Percentiles rank a stretch among this genome's conserved stretches.
Conservation (phyloP, 257 asterid species). For the Solanum lignicaule region DNA sequence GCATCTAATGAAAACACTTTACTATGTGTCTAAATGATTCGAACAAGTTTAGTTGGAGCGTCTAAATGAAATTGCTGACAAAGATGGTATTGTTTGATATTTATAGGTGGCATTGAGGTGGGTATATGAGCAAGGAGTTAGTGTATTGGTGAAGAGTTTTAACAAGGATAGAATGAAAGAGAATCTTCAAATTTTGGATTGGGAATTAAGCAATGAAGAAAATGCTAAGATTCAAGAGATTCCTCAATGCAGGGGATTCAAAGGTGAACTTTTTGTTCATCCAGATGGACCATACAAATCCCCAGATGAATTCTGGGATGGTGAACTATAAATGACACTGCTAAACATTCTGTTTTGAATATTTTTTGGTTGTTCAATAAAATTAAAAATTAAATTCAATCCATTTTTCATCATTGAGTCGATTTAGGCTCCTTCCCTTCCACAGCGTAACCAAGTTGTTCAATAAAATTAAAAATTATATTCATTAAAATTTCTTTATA, state of each 20-base stretch:
- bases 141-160: constrained; percentile 18
- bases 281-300: constrained; percentile 36
- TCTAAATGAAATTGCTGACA: no score
- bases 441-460: neutral
- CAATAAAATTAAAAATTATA: no score
- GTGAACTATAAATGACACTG: constrained; percentile 13
- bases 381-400: no score
- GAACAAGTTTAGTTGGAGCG: no score
- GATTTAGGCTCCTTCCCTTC: neutral
- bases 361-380: neutral
- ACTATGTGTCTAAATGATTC: no score
- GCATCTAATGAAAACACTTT: no score
- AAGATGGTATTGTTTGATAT: neutral
- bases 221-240: constrained; percentile 20
- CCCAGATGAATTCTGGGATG: constrained; percentile 41
- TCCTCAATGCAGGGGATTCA: constrained; percentile 19
- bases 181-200: constrained; percentile 15
- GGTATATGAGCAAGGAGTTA: constrained; percentile 19
- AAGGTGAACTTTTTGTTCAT: constrained; percentile 5
- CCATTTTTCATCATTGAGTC: neutral
- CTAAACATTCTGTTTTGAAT: neutral
- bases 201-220: constrained; percentile 28
- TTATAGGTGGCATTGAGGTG: constrained; percentile 18
- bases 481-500: no score
- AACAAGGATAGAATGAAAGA: constrained; percentile 25